Evolutionary conservation across 2,329 filamentous ascomycete genomes (phyloP), one percentile per base, ranked within the genome.

Genomic region (Aspergillus tamarii): DNA sequence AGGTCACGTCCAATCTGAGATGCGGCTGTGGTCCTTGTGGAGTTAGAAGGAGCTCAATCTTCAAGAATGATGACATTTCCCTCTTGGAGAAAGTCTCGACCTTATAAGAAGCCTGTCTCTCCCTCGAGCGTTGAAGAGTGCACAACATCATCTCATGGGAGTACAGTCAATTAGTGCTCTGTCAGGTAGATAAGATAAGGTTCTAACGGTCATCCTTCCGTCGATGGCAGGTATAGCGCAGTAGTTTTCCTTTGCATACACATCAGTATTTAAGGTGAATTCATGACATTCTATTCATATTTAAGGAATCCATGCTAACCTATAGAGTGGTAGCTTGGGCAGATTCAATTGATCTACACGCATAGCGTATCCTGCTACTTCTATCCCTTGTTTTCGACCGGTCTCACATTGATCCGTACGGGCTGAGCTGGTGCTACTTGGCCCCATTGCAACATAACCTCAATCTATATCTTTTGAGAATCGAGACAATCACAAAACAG

Each of bases 1-100:
- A 61, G 36, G 41, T 34, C 56, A 65, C 10, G 41, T 56, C 34
- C 61, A 16, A 46, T 41, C 19, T 41, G 8, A 19, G 39, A 41
- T 41, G 52, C 34, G 50, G 11, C 2, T 16, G 50, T 30, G 50
- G 19, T 53, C 6, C 34, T 16, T 10, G 52, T 54, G 52, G 52
- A 54, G 52, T n/a, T 34, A 30, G n/a, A 34, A 53, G 14, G 28
- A 53, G 50, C 50, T 53, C 50, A 53, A 34, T 14, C 23, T 28
- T 26, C 3, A 8, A 50, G 14, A 30, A 50, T 34, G 30, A 54
- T 21, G n/a, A 30, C 52, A 36, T 34, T 12, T 9, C 30, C 11
- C 6, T 34, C 7, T 36, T 14, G 30, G 23, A 54, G 34, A 28
- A 32, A 53, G 14, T 30, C 28, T 54, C n/a, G 12, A 36, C 30